Evolutionary conservation across 73 alveolate genomes (phyloP).

Genomic region (Tetrahymena elliotti): DNA sequence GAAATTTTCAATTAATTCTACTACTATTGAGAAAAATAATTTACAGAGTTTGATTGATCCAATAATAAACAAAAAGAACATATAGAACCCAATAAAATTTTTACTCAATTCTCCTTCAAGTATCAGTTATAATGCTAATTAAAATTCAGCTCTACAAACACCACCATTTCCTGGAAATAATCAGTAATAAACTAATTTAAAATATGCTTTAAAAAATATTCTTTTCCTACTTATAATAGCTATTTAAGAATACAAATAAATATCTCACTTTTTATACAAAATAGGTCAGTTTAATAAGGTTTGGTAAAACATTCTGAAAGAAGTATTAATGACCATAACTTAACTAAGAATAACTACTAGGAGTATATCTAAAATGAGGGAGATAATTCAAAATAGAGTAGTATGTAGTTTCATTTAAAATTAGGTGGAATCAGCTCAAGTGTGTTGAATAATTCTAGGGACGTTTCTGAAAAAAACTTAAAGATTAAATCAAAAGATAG

Average conservation of each 20-base stretch:
- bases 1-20: background rate
- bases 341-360: background rate
- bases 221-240: background rate
- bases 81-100: background rate
- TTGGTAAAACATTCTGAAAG: background rate
- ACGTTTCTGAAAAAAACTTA: background rate
- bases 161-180: background rate
- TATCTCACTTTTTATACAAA: background rate
- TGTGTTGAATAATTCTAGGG: background rate
- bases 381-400: background rate
- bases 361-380: background rate
- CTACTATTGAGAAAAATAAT: background rate
- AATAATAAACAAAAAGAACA: background rate
- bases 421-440: background rate
- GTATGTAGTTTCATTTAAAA: background rate
- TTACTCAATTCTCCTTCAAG: background rate
- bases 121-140: background rate
- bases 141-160: background rate
- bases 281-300: background rate
- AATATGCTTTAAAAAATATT: background rate
- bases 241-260: too few relatives aligned
- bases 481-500: background rate
- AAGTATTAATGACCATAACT: background rate
- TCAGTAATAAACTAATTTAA: background rate
- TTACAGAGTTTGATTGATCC: background rate